Percentiles rank a stretch among this genome's conserved stretches.
These are phyloP conservation scores for Cordyceps sp. DNA, from an alignment of 2,329 filamentous ascomycete genomes.

Conservation along the genomic window DNA sequence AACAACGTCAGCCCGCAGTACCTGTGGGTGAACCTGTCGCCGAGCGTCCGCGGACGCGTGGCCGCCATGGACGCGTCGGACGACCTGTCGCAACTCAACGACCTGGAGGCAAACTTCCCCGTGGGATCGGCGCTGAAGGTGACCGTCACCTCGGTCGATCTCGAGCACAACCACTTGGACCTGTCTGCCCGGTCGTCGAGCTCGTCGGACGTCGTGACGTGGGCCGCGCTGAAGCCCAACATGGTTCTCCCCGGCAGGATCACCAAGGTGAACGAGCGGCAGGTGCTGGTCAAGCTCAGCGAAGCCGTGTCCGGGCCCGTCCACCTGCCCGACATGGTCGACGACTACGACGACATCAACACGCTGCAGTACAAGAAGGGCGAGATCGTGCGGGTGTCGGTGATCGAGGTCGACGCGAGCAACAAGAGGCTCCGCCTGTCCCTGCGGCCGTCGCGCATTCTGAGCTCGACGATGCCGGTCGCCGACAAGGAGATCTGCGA, in stretches of 20 bases:
- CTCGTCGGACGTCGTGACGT: constrained; percentile 32
- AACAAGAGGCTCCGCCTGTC: constrained; percentile 81
- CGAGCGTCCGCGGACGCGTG: constrained; percentile 73
- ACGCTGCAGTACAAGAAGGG: constrained; percentile 64
- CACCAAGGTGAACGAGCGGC: constrained; percentile 70
- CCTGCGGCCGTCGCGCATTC: constrained; percentile 68
- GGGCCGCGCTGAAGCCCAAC: constrained; percentile 58
- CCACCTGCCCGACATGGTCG: constrained; percentile 65
- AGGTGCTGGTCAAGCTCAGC: constrained; percentile 72
- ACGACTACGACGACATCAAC: constrained; percentile 72
- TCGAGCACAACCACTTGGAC: constrained; percentile 59
- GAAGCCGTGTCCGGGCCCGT: constrained; percentile 66
- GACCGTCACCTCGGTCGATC: constrained; percentile 59
- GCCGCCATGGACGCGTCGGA: constrained; percentile 73
- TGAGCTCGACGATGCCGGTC: constrained; percentile 70
- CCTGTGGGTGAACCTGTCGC: constrained; percentile 83
- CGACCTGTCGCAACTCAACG: constrained; percentile 61
- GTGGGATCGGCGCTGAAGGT: constrained; percentile 78
- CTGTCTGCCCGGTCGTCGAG: constrained; percentile 58
- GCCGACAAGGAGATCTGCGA: constrained; percentile 65
- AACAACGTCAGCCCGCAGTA: constrained; percentile 73
- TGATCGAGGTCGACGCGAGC: constrained; percentile 60
- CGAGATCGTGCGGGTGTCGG: constrained; percentile 73
- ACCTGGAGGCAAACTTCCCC: constrained; percentile 68
- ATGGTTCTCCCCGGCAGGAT: constrained; percentile 72